Conservation (phyloP, 106 monocot species). For the Phalaenopsis equestris region DNA sequence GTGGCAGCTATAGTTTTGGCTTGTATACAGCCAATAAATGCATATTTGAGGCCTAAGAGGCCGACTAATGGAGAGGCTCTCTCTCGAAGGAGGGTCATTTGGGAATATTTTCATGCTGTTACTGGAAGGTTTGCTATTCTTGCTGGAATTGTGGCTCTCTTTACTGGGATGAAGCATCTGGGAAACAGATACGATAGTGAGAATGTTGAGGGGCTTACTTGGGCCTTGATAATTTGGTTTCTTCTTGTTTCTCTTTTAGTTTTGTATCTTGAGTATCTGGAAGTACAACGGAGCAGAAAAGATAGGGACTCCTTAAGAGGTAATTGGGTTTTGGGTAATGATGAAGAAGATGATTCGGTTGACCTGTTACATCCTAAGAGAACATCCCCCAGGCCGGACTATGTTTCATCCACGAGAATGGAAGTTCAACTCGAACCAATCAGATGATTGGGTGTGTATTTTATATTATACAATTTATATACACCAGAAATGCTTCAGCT, state of each 20-base stretch:
- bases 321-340: conserved; percentile 83
- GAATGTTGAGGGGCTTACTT: conserved; percentile 68
- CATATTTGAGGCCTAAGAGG: conserved; percentile 65
- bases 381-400: conserved; percentile 28
- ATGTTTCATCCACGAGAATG: conserved; percentile 43
- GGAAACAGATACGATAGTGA: conserved; percentile 69
- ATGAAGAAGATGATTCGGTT: conserved; percentile 76
- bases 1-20: conserved; percentile 54
- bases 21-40: conserved; percentile 71
- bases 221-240: conserved; percentile 81
- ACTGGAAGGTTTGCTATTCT: conserved; percentile 62
- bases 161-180: conserved; percentile 88
- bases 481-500: conserved; percentile 6
- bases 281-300: conserved; percentile 37
- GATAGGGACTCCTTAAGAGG: conserved; percentile 43
- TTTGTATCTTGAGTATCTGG: conserved; percentile 71
- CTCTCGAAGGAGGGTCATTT: conserved; percentile 51
- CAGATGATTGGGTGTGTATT: conserved; percentile 33
- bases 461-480: neutral
- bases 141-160: conserved; percentile 58
- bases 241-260: conserved; percentile 33
- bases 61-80: conserved; percentile 42
- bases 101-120: conserved; percentile 86
- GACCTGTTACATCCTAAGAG: conserved; percentile 63
- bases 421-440: conserved; percentile 93